Conservation (phyloP, 768 basidiomycete genomes). For the Boletus vinaceobasis region DNA sequence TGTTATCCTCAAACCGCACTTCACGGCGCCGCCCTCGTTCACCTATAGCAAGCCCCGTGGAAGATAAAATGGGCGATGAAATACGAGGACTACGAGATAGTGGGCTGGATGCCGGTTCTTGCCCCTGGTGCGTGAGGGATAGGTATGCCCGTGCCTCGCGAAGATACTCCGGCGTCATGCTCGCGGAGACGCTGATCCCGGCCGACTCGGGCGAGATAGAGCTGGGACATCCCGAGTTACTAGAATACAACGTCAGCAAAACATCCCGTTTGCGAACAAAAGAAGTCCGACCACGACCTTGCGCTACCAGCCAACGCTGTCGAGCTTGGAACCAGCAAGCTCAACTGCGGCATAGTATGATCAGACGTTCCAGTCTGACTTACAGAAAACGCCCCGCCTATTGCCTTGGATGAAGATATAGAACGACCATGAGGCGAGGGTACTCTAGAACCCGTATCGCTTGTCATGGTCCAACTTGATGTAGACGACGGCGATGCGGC, state of each 20-base stretch:
- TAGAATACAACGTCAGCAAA: constrained; percentile 9
- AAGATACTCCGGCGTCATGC: constrained; percentile 32
- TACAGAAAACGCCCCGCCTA: constrained; percentile 2
- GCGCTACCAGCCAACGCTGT: constrained; percentile 5
- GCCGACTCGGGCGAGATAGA: constrained; percentile 34
- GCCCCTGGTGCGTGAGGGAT: constrained; percentile 25
- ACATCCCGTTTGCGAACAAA: neutral
- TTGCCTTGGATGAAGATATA: constrained; percentile 9
- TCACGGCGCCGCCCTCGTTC: constrained; percentile 31
- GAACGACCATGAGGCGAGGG: constrained; percentile 9
- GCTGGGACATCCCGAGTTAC: constrained; percentile 26
- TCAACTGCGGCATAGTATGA: constrained; percentile 22
- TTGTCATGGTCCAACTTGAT: constrained; percentile 30
- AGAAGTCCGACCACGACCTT: constrained; percentile 12
- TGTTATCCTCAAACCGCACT: constrained; percentile 34
- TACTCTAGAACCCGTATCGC: constrained; percentile 19
- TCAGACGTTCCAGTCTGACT: constrained; percentile 10
- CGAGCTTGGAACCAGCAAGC: constrained; percentile 26
- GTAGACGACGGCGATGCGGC: constrained; percentile 20
- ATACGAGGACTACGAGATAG: constrained; percentile 20
- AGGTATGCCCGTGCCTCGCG: constrained; percentile 33
- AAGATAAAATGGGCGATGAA: constrained; percentile 30
- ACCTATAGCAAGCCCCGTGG: constrained; percentile 26
- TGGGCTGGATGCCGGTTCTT: constrained; percentile 10
- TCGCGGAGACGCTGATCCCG: constrained; percentile 29